Evolutionary conservation across 2,329 filamentous ascomycete species (phyloP).

Genomic region (Xylariaceae sp.): DNA sequence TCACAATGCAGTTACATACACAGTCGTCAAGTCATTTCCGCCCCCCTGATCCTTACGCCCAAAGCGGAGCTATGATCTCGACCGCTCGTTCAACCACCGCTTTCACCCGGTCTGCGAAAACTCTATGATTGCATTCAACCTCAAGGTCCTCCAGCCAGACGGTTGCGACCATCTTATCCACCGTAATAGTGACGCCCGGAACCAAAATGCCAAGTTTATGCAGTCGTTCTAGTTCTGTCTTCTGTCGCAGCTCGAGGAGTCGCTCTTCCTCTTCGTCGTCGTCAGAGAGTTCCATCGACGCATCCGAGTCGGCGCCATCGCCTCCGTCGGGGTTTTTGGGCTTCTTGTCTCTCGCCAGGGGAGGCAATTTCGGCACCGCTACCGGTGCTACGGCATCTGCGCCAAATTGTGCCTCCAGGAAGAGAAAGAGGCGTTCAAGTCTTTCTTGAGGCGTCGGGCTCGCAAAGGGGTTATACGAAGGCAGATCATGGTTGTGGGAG

Average conservation of each 20-base stretch:
- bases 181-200: slow-evolving; percentile 78
- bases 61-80: slow-evolving; percentile 77
- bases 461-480: slow-evolving; percentile 66
- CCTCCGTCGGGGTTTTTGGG: slow-evolving; percentile 31
- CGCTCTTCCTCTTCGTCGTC: slow-evolving; percentile 41
- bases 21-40: slow-evolving; percentile 10
- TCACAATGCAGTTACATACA: background rate
- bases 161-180: slow-evolving; percentile 81
- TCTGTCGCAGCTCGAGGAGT: slow-evolving; percentile 51
- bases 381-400: slow-evolving; percentile 76
- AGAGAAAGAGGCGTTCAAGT: slow-evolving; percentile 83
- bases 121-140: slow-evolving; percentile 76
- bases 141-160: slow-evolving; percentile 92
- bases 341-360: slow-evolving; percentile 36
- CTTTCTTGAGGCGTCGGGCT: slow-evolving; percentile 69
- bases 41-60: slow-evolving; percentile 39
- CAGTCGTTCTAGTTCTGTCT: slow-evolving; percentile 69
- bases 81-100: slow-evolving; percentile 87
- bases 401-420: slow-evolving; percentile 95
- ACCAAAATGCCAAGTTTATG: slow-evolving; percentile 85
- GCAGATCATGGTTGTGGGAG: slow-evolving; percentile 41
- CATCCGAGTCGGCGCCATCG: slow-evolving; percentile 36
- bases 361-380: slow-evolving; percentile 54
- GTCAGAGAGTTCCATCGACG: slow-evolving; percentile 36
- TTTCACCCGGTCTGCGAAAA: slow-evolving; percentile 77